Evolutionary conservation across 2,329 filamentous ascomycete genomes (phyloP).

Genomic region (Ophiostoma pallidulum): DNA sequence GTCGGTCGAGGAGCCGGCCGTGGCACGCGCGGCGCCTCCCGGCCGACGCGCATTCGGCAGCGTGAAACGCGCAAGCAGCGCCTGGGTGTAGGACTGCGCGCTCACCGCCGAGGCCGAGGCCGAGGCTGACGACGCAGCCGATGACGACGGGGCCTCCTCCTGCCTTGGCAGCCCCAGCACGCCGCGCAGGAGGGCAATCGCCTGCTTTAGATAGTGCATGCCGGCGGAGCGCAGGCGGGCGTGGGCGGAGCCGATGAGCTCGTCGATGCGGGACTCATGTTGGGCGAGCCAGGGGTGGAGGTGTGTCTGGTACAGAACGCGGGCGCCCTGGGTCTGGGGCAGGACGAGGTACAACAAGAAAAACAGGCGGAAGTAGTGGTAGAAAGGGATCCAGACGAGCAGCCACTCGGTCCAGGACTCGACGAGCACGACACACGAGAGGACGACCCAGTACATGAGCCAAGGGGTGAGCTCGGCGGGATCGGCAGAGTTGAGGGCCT

Average conservation of each 20-base stretch:
- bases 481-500: slow-evolving; percentile 87
- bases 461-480: slow-evolving; percentile 87
- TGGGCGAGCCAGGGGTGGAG: slow-evolving; percentile 80
- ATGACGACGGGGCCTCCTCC: slow-evolving; percentile 28
- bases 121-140: slow-evolving; percentile 26
- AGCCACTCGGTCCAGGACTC: slow-evolving; percentile 87
- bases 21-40: slow-evolving; percentile 20
- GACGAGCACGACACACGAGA: slow-evolving; percentile 68
- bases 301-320: slow-evolving; percentile 72
- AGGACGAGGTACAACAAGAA: slow-evolving; percentile 91
- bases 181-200: slow-evolving; percentile 62
- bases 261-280: slow-evolving; percentile 83
- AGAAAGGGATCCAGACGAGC: slow-evolving; percentile 85
- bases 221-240: slow-evolving; percentile 69
- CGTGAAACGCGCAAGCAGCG: slow-evolving; percentile 75
- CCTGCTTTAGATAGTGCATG: slow-evolving; percentile 62
- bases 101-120: slow-evolving; percentile 17
- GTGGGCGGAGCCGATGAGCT: slow-evolving; percentile 75
- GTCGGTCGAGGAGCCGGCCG: neutral
- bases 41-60: slow-evolving; percentile 60
- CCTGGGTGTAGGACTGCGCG: slow-evolving; percentile 61
- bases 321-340: slow-evolving; percentile 93
- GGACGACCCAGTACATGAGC: slow-evolving; percentile 98
- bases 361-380: slow-evolving; percentile 78
- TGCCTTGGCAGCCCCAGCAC: slow-evolving; percentile 64